phyloP scores from a whole-genome alignment of 306 rosid genomes.

The Abrus pulchellus region DNA sequence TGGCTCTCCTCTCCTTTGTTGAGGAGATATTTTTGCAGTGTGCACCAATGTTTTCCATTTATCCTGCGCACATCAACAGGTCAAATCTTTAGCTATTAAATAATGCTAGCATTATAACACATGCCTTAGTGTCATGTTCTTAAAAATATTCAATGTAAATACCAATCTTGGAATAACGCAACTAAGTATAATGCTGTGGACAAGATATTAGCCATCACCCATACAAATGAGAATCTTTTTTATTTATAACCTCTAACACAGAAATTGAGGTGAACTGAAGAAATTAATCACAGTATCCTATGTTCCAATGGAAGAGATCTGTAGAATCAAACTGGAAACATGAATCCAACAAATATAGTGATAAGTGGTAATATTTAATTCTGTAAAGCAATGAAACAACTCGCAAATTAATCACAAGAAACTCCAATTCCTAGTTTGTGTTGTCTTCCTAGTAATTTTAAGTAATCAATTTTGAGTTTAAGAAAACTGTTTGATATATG shows the following conservation, averaged over 20 bases:
- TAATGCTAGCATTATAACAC: background rate
- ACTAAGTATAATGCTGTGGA: background rate
- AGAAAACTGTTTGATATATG: constrained; percentile 1
- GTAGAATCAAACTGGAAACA: background rate
- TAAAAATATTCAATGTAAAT: constrained; percentile 16
- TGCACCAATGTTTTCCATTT: constrained; percentile 98
- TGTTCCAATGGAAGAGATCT: background rate
- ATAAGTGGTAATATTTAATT: background rate
- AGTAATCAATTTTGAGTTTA: background rate
- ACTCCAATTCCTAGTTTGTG: background rate
- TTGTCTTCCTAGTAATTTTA: background rate
- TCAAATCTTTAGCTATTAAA: constrained; percentile 27
- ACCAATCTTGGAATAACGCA: background rate
- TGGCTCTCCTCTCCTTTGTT: constrained; percentile 95
- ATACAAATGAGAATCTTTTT: no score
- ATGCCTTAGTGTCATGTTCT: background rate
- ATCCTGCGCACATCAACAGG: constrained; percentile 62
- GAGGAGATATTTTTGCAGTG: constrained; percentile 88
- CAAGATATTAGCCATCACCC: background rate
- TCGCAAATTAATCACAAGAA: background rate
- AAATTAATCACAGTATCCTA: background rate
- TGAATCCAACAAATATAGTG: background rate
- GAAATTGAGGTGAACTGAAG: background rate
- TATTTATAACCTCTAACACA: no score
- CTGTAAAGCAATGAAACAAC: background rate